Conservation (phyloP, 2,329 filamentous ascomycete species). For the Fusarium citri region DNA sequence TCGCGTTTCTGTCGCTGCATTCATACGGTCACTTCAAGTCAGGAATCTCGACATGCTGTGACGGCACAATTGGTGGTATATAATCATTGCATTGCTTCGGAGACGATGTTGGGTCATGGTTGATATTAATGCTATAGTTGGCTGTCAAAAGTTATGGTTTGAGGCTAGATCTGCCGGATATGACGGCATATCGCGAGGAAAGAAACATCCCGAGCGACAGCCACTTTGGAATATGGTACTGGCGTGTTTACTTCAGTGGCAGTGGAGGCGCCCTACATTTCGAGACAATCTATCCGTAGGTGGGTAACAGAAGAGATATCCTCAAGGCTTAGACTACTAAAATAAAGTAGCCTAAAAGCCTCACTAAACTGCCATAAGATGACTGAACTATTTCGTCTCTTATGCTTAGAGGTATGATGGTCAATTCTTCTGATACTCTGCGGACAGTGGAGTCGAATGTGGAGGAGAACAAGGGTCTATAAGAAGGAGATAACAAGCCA, state of each 20-base stretch:
- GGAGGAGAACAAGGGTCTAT: conserved; percentile 2
- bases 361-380: no score
- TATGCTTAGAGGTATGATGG: no score
- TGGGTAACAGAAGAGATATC: no score
- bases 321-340: no score
- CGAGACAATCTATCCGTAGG: not conserved
- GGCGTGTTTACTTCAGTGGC: not conserved
- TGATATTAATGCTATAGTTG: conserved; percentile 15
- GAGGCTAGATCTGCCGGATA: conserved; percentile 35
- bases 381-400: no score
- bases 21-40: conserved; percentile 6
- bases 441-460: conserved; percentile 8
- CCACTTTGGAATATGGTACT: conserved; percentile 14
- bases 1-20: not conserved
- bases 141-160: conserved; percentile 19
- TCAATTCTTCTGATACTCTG: no score
- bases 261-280: conserved; percentile 8
- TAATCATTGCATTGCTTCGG: conserved; percentile 21
- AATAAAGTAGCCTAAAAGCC: no score
- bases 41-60: not conserved
- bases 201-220: conserved; percentile 30
- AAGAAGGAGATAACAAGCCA: conserved; percentile 23
- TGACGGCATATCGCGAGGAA: conserved; percentile 39
- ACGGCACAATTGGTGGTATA: not conserved
- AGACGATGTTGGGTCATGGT: not conserved